A percentile compares a stretch with the other conserved stretches of the same genome.
Evolutionary conservation across 495 filamentous ascomycete species (phyloP).

Genomic region (Penicillium pancosmium): DNA sequence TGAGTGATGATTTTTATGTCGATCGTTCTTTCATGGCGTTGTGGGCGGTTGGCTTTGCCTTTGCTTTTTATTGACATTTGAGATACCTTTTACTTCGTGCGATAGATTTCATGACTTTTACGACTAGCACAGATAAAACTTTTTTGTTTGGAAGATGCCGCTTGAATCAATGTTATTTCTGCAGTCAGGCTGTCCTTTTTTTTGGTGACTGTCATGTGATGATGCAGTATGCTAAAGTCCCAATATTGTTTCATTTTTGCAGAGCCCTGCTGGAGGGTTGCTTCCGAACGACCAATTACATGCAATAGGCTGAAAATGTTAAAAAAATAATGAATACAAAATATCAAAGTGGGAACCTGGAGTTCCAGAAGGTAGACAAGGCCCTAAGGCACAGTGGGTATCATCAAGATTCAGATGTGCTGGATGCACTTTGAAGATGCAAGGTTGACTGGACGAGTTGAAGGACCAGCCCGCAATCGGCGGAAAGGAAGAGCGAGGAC

Average conservation of each 20-base stretch:
- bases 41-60: constrained; percentile 8
- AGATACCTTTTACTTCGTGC: constrained; percentile 14
- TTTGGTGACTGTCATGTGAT: constrained; percentile 10
- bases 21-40: background rate
- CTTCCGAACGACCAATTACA: constrained; percentile 13
- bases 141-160: background rate
- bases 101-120: constrained; percentile 7
- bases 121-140: background rate
- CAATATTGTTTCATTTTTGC: background rate
- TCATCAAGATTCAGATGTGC: constrained; percentile 14
- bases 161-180: constrained; percentile 7
- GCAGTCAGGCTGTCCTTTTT: constrained; percentile 10
- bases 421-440: background rate
- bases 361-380: constrained; percentile 13
- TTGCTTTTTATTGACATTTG: constrained; percentile 8
- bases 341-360: constrained; percentile 11
- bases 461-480: background rate
- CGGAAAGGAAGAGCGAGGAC: background rate
- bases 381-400: constrained; percentile 13
- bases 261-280: constrained; percentile 2
- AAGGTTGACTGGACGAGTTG: background rate
- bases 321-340: constrained; percentile 8
- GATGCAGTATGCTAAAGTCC: constrained; percentile 10
- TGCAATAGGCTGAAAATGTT: constrained; percentile 16
- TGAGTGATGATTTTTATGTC: constrained; percentile 5